A percentile compares a stretch with the other conserved stretches of the same genome.
These are phyloP conservation scores for Encephalitozoon romaleae DNA, from an alignment of 371 early-diverging fungal genomes.

Conservation along the genomic window DNA sequence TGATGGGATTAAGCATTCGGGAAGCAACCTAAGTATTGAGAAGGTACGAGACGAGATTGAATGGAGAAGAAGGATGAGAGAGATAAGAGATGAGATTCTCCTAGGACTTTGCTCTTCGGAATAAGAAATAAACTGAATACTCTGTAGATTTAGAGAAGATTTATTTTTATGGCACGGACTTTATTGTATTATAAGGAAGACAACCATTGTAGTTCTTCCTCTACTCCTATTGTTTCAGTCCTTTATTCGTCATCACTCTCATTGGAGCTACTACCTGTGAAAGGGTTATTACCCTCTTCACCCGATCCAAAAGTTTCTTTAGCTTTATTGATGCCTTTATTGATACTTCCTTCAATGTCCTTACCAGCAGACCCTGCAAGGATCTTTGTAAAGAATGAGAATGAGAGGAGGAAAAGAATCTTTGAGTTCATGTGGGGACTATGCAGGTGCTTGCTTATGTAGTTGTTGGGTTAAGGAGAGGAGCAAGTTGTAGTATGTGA, in stretches of 20 bases:
- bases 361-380: neutral
- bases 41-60: neutral
- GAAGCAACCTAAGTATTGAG: neutral
- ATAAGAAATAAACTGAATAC: neutral
- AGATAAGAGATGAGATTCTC: neutral
- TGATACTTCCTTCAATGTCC: neutral
- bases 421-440: neutral
- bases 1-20: neutral
- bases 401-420: neutral
- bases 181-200: neutral
- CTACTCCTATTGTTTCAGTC: neutral
- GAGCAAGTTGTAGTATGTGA: neutral
- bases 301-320: neutral
- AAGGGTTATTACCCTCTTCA: neutral
- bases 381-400: neutral
- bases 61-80: neutral
- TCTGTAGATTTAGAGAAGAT: neutral
- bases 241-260: too few relatives aligned
- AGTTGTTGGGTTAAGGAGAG: neutral
- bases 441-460: neutral
- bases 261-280: too few relatives aligned
- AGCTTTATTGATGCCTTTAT: neutral
- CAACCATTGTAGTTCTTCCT: neutral
- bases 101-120: neutral
- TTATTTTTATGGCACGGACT: neutral